Evolutionary conservation across 257 asterid genomes (phyloP), one percentile per base, ranked within the genome.

Genomic region (Prunella vulgaris): DNA sequence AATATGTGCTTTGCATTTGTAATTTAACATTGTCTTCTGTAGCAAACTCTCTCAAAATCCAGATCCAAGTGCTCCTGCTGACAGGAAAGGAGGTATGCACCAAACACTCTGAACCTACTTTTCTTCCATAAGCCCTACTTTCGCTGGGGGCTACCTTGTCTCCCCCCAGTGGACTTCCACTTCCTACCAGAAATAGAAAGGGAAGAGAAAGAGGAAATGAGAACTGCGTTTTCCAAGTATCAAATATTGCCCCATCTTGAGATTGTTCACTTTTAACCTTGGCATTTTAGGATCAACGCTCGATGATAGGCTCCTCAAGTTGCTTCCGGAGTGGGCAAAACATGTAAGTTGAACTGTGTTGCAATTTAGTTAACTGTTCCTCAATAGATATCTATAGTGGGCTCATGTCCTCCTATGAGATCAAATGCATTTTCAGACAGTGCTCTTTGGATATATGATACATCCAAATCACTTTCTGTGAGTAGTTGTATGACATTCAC

Each of bases 261-360:
- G 44, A 25, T 28, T 44, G 66, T 69, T 69, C 56, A 52, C 61
- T 71, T 27, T 38, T 60, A 24, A 74, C 22, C 35, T 69, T 66
- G 74, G 66, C 53, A 21, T 75, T 76, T 17, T 79, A 92, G 96
- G 93, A 73, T 64, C 80, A 48, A 76, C 78, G 28, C 4, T 82
- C 62, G 93, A 90, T 69, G 88, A 86, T 69, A 84, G 66, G 80
- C 81, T 90, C 76, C 81, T 92, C 76, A 82, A 84, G 78, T 78
- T 90, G 76, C 85, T 90, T 61, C 84, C 93, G 5, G 96, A 92
- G 75, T 92, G 96, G 92, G 88, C 95, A 44, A 83, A 85, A 79
- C 64, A 71, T 69, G 98, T 92, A 75, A 82, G 92, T 61, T 78
- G 57, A 68, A 20, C 25, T 66, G 69, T 68, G 35, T 58, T 78